A percentile compares a stretch with the other conserved stretches of the same genome.
These are phyloP conservation scores for Pouteria campechiana DNA, from an alignment of 179 eudicot species.

Conservation along the genomic window DNA sequence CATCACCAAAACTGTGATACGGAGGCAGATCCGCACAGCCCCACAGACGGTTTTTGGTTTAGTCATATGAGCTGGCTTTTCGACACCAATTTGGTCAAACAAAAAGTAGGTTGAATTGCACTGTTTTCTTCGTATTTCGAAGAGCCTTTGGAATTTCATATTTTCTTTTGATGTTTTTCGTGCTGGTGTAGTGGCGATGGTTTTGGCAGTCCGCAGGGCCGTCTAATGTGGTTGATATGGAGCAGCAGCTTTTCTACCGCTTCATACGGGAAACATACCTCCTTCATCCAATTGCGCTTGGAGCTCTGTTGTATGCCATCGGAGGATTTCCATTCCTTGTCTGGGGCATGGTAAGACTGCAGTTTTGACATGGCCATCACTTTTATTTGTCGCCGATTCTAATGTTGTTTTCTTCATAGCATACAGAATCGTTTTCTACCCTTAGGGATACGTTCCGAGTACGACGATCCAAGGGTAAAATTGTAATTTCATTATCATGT, in stretches of 20 bases:
- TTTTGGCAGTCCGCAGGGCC: slow-evolving; percentile 48
- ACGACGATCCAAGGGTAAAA: too few species aligned
- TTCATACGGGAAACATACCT: slow-evolving; percentile 45
- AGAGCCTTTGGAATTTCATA: too few species aligned
- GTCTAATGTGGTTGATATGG: slow-evolving; percentile 69
- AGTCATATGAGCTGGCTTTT: slow-evolving; percentile 81
- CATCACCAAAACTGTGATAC: slow-evolving; percentile 74
- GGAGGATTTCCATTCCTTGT: slow-evolving; percentile 76
- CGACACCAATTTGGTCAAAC: slow-evolving; percentile 24
- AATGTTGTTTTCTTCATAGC: too few species aligned
- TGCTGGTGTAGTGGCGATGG: background rate
- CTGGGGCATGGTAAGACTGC: slow-evolving; percentile 79
- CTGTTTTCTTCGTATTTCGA: too few species aligned
- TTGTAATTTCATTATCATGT: too few species aligned
- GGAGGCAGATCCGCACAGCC: slow-evolving; percentile 78
- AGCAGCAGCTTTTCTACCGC: slow-evolving; percentile 61
- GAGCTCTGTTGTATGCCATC: slow-evolving; percentile 31
- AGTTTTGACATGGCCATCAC: background rate
- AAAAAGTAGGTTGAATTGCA: too few species aligned
- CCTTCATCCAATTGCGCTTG: slow-evolving; percentile 59
- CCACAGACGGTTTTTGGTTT: slow-evolving; percentile 75
- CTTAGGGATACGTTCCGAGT: too few species aligned
- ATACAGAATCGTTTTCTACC: too few species aligned
- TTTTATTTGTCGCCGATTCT: too few species aligned
- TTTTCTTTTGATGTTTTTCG: background rate